phyloP scores from a whole-genome alignment of 129 eudicot genomes.

The Flaveria brownii region DNA sequence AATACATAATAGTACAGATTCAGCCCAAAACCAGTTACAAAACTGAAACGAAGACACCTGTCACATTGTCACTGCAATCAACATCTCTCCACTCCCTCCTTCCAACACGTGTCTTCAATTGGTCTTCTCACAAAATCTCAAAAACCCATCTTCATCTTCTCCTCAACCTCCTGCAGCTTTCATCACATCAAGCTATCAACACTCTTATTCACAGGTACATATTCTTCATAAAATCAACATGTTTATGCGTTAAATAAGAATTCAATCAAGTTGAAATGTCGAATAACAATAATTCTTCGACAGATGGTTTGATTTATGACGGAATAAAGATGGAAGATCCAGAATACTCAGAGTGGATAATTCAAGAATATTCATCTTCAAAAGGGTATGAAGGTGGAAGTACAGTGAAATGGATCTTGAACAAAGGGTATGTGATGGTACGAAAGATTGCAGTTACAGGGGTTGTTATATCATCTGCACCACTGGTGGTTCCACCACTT shows the following conservation, averaged over 20 bases:
- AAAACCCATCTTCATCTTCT: constrained; percentile 4
- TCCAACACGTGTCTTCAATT: constrained; percentile 32
- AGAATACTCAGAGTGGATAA: constrained; percentile 40
- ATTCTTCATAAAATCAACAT: background rate
- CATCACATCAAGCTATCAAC: background rate
- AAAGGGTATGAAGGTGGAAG: constrained; percentile 19
- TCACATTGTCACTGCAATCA: constrained; percentile 29
- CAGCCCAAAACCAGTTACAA: background rate
- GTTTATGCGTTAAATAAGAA: background rate
- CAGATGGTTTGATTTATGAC: background rate
- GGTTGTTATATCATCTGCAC: constrained; percentile 61
- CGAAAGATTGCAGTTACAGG: constrained; percentile 61
- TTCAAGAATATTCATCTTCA: constrained; percentile 28
- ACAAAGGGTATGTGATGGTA: constrained; percentile 49
- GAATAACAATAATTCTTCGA: background rate
- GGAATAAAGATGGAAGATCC: constrained; percentile 52
- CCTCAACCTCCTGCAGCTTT: background rate
- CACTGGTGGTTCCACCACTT: constrained; percentile 76
- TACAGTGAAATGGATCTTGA: constrained; percentile 48
- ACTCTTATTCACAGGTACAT: background rate
- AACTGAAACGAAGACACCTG: constrained; percentile 20
- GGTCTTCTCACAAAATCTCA: constrained; percentile 14
- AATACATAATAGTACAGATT: too few relatives aligned
- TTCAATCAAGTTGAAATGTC: too few relatives aligned
- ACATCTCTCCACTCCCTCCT: background rate